Conservation (phyloP, 2,329 filamentous ascomycete species). For the Arthroderma sp. region DNA sequence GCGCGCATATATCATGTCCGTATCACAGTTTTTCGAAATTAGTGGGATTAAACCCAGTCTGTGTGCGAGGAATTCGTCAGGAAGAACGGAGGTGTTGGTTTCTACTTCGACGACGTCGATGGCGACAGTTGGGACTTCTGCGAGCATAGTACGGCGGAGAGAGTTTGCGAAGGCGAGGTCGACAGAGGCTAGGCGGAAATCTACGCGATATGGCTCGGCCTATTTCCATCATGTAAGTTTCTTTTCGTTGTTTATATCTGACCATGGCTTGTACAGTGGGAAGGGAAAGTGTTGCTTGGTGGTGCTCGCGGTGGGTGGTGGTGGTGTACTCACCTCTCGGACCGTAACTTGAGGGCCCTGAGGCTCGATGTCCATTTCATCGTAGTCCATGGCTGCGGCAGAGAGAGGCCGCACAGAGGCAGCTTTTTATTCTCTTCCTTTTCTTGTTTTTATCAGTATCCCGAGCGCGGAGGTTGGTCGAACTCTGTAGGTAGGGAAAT, state of each 20-base stretch:
- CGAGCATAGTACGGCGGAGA: constrained; percentile 87
- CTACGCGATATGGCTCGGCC: constrained; percentile 68
- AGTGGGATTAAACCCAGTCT: constrained; percentile 84
- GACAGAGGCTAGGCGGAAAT: constrained; percentile 80
- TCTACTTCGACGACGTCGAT: constrained; percentile 87
- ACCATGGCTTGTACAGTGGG: neutral
- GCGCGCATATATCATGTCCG: constrained; percentile 68
- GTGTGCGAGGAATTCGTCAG: constrained; percentile 89
- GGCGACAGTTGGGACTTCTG: constrained; percentile 86
- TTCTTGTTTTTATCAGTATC: no score
- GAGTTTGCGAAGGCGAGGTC: constrained; percentile 93
- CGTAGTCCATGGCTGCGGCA: constrained; percentile 28
- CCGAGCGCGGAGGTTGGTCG: no score
- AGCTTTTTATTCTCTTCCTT: no score
- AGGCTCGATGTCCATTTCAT: constrained; percentile 35
- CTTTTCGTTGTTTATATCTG: no score
- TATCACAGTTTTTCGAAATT: constrained; percentile 74
- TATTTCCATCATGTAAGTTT: constrained; percentile 23
- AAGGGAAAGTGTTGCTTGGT: neutral
- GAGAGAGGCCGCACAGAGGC: no score
- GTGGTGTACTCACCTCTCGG: constrained; percentile 25
- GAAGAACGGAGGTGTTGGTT: constrained; percentile 95
- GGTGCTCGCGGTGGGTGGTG: neutral
- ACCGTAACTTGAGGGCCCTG: constrained; percentile 36
- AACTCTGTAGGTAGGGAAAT: no score